phyloP scores from a whole-genome alignment of 192 early-diverging fungal genomes.

The Coemansia sp. region DNA sequence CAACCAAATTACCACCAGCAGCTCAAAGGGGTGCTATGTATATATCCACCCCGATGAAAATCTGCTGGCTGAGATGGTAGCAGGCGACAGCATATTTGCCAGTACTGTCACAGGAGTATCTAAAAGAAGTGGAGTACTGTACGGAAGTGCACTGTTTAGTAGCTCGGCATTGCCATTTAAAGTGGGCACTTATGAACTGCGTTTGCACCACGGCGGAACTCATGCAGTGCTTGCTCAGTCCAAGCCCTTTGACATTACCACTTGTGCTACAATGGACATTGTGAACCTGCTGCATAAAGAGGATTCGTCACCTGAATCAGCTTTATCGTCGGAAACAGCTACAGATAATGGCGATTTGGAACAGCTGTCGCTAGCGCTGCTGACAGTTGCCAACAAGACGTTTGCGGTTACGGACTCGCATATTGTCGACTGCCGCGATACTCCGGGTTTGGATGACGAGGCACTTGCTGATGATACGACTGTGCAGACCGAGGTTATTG shows the following conservation, averaged over 20 bases:
- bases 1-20: conserved; percentile 69
- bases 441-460: neutral
- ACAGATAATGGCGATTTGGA: conserved; percentile 9
- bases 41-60: conserved; percentile 61
- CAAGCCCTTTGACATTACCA: conserved; percentile 74
- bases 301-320: neutral
- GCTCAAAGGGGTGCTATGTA: conserved; percentile 70
- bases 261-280: conserved; percentile 25
- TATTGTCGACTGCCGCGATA: neutral
- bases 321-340: neutral
- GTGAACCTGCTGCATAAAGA: conserved; percentile 14
- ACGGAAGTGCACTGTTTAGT: conserved; percentile 64
- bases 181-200: conserved; percentile 84
- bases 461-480: conserved; percentile 13
- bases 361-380: conserved; percentile 34
- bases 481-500: conserved; percentile 45
- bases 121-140: conserved; percentile 10
- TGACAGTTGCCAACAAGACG: conserved; percentile 44
- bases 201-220: conserved; percentile 85
- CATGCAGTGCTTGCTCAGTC: conserved; percentile 79
- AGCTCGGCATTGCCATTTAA: conserved; percentile 77
- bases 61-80: conserved; percentile 56
- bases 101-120: conserved; percentile 4
- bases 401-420: conserved; percentile 49
- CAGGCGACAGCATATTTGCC: conserved; percentile 53